Conservation (phyloP, 2,329 filamentous ascomycete species). For the Chaetomiaceae sp. region DNA sequence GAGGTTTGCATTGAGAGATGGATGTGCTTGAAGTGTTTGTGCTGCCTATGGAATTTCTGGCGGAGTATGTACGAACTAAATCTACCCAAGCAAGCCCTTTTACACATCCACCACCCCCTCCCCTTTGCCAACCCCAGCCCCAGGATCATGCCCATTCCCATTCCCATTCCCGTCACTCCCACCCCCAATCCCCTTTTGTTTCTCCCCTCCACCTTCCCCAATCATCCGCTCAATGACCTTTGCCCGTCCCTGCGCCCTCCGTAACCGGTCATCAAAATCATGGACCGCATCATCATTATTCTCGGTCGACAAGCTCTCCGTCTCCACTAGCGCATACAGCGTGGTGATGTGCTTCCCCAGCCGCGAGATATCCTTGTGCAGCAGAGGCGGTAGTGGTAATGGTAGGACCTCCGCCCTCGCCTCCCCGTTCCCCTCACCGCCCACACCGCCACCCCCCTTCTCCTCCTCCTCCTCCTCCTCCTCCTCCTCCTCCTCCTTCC, state of each 20-base stretch:
- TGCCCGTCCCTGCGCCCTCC: slow-evolving; percentile 75
- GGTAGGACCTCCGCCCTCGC: background rate
- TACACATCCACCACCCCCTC: slow-evolving; percentile 1
- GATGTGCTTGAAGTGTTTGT: background rate
- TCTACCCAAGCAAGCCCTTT: background rate
- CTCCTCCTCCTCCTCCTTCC: background rate
- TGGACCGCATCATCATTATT: slow-evolving; percentile 88
- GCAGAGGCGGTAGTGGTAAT: background rate
- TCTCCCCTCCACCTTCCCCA: slow-evolving; percentile 33
- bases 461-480: background rate
- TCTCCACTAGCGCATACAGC: slow-evolving; percentile 74
- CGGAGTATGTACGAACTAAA: too few species aligned
- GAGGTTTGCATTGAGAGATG: background rate
- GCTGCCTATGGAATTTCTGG: too few species aligned
- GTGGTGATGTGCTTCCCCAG: slow-evolving; percentile 72
- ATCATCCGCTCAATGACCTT: slow-evolving; percentile 77
- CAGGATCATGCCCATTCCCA: slow-evolving; percentile 5
- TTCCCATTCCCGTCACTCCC: background rate
- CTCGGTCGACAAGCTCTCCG: slow-evolving; percentile 67
- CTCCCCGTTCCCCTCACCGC: background rate
- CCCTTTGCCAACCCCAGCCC: background rate
- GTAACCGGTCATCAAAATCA: slow-evolving; percentile 85
- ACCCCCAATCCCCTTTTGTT: background rate
- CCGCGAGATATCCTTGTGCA: slow-evolving; percentile 50
- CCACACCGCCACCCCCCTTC: background rate